Evolutionary conservation across 257 asterid species (phyloP).

Genomic region (Striga asiatica): DNA sequence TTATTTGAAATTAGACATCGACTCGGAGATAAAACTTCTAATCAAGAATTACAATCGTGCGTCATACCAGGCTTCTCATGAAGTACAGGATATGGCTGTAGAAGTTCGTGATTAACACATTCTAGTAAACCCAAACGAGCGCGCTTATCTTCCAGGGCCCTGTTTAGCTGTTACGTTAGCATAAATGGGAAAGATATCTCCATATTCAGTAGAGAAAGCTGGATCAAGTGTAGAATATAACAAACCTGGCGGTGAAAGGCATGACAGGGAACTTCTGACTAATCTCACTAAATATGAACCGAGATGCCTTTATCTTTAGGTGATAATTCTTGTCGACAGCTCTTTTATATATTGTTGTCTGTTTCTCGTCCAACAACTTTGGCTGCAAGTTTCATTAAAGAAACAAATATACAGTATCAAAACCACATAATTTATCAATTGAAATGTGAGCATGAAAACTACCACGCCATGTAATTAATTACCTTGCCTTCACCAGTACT

Average conservation of each 20-base stretch:
- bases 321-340: constrained; percentile 86
- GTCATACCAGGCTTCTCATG: constrained; percentile 81
- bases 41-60: too few species aligned
- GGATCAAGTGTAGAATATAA: not conserved
- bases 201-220: not conserved
- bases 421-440: not conserved
- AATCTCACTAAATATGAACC: constrained; percentile 89
- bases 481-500: constrained; percentile 98
- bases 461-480: not conserved
- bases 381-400: constrained; percentile 34
- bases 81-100: constrained; percentile 93
- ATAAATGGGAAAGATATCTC: not conserved
- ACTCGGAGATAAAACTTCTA: too few species aligned
- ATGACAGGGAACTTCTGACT: constrained; percentile 75
- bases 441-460: not conserved
- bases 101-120: constrained; percentile 72
- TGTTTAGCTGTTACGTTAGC: constrained; percentile 14
- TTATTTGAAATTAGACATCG: too few species aligned
- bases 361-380: constrained; percentile 78
- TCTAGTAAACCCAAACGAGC: constrained; percentile 85
- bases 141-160: constrained; percentile 97
- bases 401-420: not conserved
- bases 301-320: constrained; percentile 85
- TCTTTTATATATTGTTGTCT: constrained; percentile 82
- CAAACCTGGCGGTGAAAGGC: constrained; percentile 80